Base-by-base conservation (phyloP, 345 rosid species). In the Noccaea caerulescens region DNA sequence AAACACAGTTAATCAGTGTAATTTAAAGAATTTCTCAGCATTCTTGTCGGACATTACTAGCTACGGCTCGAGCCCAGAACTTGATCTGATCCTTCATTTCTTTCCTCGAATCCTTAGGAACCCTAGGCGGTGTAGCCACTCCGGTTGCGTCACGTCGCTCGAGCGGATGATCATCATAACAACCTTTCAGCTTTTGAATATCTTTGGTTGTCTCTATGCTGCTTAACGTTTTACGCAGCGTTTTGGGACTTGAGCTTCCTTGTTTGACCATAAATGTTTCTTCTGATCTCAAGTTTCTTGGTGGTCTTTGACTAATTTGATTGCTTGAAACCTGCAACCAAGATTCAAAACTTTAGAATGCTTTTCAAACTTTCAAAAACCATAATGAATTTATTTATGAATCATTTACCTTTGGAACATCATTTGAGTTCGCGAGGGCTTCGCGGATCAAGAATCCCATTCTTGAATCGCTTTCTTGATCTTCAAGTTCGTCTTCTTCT, bases 21-120 rank as follows among this genome's bases (percentile, higher is more conserved):
- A 53, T 53, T 41, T 30, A 18, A 42, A 51, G 27, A 0, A 53
- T 36, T 44, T 45, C 58, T 79, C 57, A 84, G 58, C 82, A 82
- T 52, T 82, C 82, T 72, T 82, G 81, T 45, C 82, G 74, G 60
- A 83, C 87, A 62, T 88, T 84, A 45, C 75, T 83, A 7, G 93
- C 93, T 34, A 86, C 91, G 10, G 87, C 83, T 72, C 89, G 77
- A 8, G 91, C 93, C 91, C 93, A 88, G 13, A 79, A 84, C 83
- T 83, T 88, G 84, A 88, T 78, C 33, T 83, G 85, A 50, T 80
- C 78, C 30, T 88, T 84, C 84, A 84, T 82, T 9, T 82, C 87
- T 66, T 77, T 61, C 16, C 85, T 58, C 8, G 91, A 72, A 58
- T 73, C 79, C 51, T 76, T 82, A 16, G 76, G 42, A 25, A 32